Evolutionary conservation across 1,284 basidiomycete genomes (phyloP).

Genomic region (Ceratobasidium sp.): DNA sequence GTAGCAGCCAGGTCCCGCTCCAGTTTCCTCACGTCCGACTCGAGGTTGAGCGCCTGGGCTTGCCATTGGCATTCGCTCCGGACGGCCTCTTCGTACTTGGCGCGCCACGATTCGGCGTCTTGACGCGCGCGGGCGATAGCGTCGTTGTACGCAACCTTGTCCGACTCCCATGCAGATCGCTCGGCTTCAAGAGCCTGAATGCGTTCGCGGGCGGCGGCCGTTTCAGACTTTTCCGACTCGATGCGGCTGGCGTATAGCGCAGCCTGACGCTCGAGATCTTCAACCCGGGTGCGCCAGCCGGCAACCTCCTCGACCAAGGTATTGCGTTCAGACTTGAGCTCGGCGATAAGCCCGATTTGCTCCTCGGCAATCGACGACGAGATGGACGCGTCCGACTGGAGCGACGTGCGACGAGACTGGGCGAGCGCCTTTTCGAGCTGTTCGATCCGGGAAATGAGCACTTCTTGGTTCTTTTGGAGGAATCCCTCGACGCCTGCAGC

Average conservation of each 20-base stretch:
- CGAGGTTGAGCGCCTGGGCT: conserved; percentile 8
- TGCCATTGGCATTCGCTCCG: conserved; percentile 31
- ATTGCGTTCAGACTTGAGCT: conserved; percentile 78
- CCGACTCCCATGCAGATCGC: conserved; percentile 20
- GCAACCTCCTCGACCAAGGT: conserved; percentile 77
- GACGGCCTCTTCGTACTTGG: conserved; percentile 23
- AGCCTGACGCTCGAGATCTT: conserved; percentile 62
- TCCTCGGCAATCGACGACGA: conserved; percentile 31
- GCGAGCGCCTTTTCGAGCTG: conserved; percentile 73
- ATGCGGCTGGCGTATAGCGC: conserved; percentile 64
- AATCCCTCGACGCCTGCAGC: conserved; percentile 68
- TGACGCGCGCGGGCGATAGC: conserved; percentile 11
- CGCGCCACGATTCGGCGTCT: conserved; percentile 9
- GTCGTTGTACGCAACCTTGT: neutral
- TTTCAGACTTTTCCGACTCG: conserved; percentile 72
- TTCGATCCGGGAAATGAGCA: conserved; percentile 76
- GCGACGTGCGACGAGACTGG: conserved; percentile 42
- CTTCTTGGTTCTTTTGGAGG: conserved; percentile 68
- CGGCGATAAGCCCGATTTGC: conserved; percentile 54
- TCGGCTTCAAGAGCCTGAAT: conserved; percentile 24
- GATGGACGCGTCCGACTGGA: conserved; percentile 29
- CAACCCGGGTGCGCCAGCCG: conserved; percentile 72
- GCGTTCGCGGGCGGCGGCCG: conserved; percentile 72
- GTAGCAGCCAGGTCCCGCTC: conserved; percentile 18
- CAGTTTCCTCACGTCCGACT: conserved; percentile 14